Percentiles rank a stretch among this genome's conserved stretches.
Conservation (phyloP, 2,329 filamentous ascomycete genomes). For the Cytospora chrysosperma region DNA sequence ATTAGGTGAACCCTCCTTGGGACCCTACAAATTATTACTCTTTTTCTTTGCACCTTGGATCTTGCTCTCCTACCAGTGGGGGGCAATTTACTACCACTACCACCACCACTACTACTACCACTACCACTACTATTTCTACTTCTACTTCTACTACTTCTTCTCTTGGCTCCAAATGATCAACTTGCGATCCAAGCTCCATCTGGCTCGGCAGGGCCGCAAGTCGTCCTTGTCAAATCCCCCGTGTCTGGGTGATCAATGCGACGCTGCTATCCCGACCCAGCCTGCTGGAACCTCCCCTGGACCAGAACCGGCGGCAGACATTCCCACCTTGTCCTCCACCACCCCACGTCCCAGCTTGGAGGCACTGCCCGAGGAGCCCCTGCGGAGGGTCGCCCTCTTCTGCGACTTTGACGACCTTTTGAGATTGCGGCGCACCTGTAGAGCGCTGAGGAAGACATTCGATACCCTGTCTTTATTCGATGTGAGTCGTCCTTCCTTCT, state of each 20-base stretch:
- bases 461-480: slow-evolving; percentile 10
- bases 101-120: too few relatives aligned
- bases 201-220: slow-evolving; percentile 24
- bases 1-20: not conserved
- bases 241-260: slow-evolving; percentile 19
- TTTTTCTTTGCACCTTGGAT: not conserved
- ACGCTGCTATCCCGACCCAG: slow-evolving; percentile 13
- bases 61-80: not conserved
- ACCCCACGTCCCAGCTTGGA: slow-evolving; percentile 9
- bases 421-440: slow-evolving; percentile 16
- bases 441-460: slow-evolving; percentile 5
- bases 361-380: slow-evolving; percentile 22
- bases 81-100: too few relatives aligned
- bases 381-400: slow-evolving; percentile 15
- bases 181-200: slow-evolving; percentile 25
- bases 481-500: slow-evolving; percentile 4
- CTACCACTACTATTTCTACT: too few relatives aligned
- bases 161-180: slow-evolving; percentile 20
- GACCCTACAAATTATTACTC: not conserved
- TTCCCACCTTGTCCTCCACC: slow-evolving; percentile 10
- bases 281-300: slow-evolving; percentile 10
- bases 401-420: slow-evolving; percentile 19
- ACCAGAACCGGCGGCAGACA: not conserved
- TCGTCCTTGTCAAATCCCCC: slow-evolving; percentile 12
- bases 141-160: not conserved